Base-by-base conservation (phyloP, 257 asterid genomes). In the Cruciata laevipes region DNA sequence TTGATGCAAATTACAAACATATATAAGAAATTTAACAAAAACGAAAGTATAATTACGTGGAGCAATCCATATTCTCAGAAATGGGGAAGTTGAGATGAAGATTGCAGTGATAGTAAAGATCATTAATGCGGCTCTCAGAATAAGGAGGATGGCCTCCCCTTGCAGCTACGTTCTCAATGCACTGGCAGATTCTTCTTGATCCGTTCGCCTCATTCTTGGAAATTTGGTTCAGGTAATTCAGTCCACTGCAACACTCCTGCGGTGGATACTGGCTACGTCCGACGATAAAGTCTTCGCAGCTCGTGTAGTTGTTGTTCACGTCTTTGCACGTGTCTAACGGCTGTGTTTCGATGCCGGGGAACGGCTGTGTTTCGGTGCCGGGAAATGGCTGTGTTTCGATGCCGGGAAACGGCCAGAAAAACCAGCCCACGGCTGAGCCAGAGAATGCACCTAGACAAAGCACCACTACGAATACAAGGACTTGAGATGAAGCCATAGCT, bases 51-150 rank as follows among this genome's bases (percentile, higher is more conserved):
- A 47, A 47, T 27, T 80, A 75, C 83, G 55, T 65, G 18, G 74
- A 73, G 64, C 85, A 80, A 37, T 79, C 63, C 82, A 77, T 77
- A 74, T 14, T 69, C 69, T 82, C 82, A 2, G 82, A 79, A 38
- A 82, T 77, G 30, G 84, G 87, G 61, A 82, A 82, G 62, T 69
- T 80, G 21, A 80, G 76, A 51, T 38, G 74, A 32, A 72, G 64
- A 60, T 75, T 71, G 67, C 87, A 83, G 31, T 27, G 59, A 6
- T n/a, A 37, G 13, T 78, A 78, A 35, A 83, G 65, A n/a, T 75
- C 65, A 12, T 18, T 17, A 23, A 82, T 78, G 3, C 71, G 83
- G 7, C 65, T 20, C 20, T 25, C 35, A 1, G 23, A n/a, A 30
- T 47, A 76, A 0, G 67, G 73, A 27, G 7, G 35, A 23, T 64